These are phyloP conservation scores for Harrya chromipes DNA, from an alignment of 768 basidiomycete species.

Conservation along the genomic window DNA sequence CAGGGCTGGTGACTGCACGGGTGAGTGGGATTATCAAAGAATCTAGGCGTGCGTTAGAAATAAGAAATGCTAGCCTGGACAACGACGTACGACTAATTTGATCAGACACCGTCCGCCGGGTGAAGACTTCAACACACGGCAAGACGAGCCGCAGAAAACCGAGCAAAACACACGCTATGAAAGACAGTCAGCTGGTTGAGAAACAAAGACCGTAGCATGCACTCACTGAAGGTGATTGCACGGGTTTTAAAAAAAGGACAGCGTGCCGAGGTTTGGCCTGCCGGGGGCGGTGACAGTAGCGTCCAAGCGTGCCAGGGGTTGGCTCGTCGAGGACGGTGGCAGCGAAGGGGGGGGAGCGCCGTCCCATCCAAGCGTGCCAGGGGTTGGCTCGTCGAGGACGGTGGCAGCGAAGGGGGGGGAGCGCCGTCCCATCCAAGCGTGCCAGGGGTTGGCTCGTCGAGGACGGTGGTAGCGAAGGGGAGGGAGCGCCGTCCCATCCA, in stretches of 20 bases:
- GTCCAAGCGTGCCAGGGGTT: no score
- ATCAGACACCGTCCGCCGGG: constrained; percentile 46
- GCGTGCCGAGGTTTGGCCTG: no score
- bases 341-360: no score
- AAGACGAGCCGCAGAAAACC: constrained; percentile 49
- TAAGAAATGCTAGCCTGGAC: background rate
- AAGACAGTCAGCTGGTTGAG: background rate
- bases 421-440: no score
- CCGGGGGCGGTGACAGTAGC: no score
- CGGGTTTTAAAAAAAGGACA: constrained; percentile 34
- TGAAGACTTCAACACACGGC: constrained; percentile 44
- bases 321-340: no score
- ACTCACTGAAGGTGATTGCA: constrained; percentile 29
- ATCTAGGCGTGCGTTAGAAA: constrained; percentile 4
- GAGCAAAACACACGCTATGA: constrained; percentile 41
- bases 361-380: no score
- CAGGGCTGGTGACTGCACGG: constrained; percentile 44
- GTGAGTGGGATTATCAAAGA: constrained; percentile 44
- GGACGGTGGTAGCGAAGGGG: no score
- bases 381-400: no score
- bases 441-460: no score
- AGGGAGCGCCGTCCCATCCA: no score
- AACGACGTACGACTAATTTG: constrained; percentile 41
- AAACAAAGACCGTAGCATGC: background rate
- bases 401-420: no score